Evolutionary conservation across 768 basidiomycete species (phyloP).

Genomic region (Hygrocybe punicea): DNA sequence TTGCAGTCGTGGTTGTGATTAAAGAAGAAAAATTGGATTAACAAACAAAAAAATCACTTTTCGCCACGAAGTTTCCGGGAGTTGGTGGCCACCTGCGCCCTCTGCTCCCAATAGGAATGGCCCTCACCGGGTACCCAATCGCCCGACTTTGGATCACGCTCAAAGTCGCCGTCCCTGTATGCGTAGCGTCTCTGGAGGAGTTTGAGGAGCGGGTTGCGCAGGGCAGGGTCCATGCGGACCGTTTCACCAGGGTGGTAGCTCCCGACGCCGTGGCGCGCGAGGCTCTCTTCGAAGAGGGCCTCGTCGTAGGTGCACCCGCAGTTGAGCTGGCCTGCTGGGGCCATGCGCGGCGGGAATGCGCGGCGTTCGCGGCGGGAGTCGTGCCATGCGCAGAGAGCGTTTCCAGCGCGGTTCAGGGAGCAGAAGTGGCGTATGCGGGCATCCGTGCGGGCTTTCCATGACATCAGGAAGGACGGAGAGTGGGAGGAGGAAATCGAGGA

Average conservation of each 20-base stretch:
- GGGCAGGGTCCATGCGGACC: slow-evolving; percentile 85
- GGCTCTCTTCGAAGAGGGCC: slow-evolving; percentile 83
- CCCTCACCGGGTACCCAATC: slow-evolving; percentile 70
- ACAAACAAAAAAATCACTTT: not conserved
- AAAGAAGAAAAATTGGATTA: no score
- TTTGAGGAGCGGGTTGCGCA: slow-evolving; percentile 75
- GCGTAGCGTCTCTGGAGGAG: slow-evolving; percentile 69
- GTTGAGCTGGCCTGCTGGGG: slow-evolving; percentile 74
- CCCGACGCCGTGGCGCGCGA: slow-evolving; percentile 74
- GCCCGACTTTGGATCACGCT: slow-evolving; percentile 60
- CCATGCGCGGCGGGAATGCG: slow-evolving; percentile 72
- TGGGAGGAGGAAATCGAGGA: slow-evolving; percentile 33
- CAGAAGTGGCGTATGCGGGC: slow-evolving; percentile 70
- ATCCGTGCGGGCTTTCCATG: slow-evolving; percentile 73
- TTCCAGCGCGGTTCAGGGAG: slow-evolving; percentile 81
- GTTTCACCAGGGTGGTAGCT: slow-evolving; percentile 80
- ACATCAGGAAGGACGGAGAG: slow-evolving; percentile 50
- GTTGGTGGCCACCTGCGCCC: slow-evolving; percentile 37
- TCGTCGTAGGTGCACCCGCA: slow-evolving; percentile 84
- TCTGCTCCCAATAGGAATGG: slow-evolving; percentile 59
- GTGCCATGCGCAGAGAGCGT: slow-evolving; percentile 87
- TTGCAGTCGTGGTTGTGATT: no score
- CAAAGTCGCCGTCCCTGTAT: slow-evolving; percentile 85
- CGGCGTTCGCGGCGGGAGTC: slow-evolving; percentile 83
- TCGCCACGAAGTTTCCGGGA: slow-evolving; percentile 33